Conservation (phyloP, 2,329 filamentous ascomycete genomes). For the Helotiales sp. region DNA sequence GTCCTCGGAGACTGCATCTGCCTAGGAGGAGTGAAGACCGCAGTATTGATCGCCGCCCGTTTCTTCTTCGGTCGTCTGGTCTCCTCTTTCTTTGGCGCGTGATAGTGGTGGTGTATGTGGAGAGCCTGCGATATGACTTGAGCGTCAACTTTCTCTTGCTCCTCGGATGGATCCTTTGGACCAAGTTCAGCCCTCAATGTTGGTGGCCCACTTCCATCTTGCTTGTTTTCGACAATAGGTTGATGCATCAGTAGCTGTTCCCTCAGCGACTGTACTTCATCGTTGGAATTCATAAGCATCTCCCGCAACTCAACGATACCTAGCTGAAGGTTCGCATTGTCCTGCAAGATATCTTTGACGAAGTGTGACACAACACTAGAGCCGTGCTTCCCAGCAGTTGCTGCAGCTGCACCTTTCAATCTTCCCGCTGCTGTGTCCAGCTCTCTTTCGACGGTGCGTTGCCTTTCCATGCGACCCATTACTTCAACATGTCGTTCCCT, state of each 20-base stretch:
- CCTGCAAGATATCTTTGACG: conserved; percentile 90
- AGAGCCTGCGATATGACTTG: conserved; percentile 65
- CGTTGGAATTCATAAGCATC: conserved; percentile 87
- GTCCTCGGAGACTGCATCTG: conserved; percentile 34
- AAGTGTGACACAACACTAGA: conserved; percentile 88
- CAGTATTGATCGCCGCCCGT: conserved; percentile 62
- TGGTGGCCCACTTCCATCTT: conserved; percentile 40
- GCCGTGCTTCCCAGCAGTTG: conserved; percentile 57
- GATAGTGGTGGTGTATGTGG: conserved; percentile 94
- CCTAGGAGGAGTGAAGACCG: conserved; percentile 58
- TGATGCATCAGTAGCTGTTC: conserved; percentile 82
- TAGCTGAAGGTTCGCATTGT: conserved; percentile 91
- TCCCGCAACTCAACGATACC: conserved; percentile 90
- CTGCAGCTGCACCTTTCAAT: conserved; percentile 74
- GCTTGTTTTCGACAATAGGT: conserved; percentile 52
- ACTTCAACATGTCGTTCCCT: conserved; percentile 79
- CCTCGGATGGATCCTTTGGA: conserved; percentile 39
- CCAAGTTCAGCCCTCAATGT: conserved; percentile 74
- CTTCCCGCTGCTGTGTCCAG: conserved; percentile 76
- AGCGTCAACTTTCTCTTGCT: conserved; percentile 22
- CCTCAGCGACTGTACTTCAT: conserved; percentile 85
- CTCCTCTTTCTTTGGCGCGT: conserved; percentile 65
- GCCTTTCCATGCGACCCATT: conserved; percentile 78
- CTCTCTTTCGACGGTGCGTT: conserved; percentile 79
- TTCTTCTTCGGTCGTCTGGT: conserved; percentile 69